Percentiles rank a stretch among this genome's conserved stretches.
Evolutionary conservation across 805 yeast genomes (phyloP).

Genomic region (Schwanniomyces sp.): DNA sequence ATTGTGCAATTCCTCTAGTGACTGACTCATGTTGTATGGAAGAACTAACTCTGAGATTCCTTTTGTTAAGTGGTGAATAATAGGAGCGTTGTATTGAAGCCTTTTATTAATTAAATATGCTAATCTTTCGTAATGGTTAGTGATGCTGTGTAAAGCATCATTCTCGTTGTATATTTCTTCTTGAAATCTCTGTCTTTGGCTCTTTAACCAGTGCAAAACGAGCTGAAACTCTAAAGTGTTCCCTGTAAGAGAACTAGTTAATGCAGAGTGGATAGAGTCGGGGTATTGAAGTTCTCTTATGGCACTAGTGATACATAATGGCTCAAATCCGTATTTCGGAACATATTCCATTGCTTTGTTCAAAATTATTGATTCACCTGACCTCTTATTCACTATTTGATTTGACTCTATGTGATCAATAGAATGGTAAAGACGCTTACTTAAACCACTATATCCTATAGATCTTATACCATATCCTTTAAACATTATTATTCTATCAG

Average conservation of each 20-base stretch:
- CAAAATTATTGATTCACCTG: constrained; percentile 43
- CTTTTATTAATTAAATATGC: constrained; percentile 49
- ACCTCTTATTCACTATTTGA: constrained; percentile 24
- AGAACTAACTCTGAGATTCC: constrained; percentile 62
- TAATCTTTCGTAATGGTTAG: constrained; percentile 42
- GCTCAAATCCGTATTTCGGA: constrained; percentile 53
- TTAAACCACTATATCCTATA: background rate
- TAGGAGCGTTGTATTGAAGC: constrained; percentile 50
- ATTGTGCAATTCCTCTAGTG: constrained; percentile 68
- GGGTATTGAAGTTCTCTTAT: constrained; percentile 48
- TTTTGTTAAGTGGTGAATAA: constrained; percentile 41
- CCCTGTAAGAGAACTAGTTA: constrained; percentile 38
- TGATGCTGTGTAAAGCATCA: constrained; percentile 25
- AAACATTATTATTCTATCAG: background rate
- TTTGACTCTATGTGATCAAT: constrained; percentile 36
- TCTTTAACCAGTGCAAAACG: constrained; percentile 51
- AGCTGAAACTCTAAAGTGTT: constrained; percentile 55
- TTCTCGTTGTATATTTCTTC: constrained; percentile 26
- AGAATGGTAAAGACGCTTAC: constrained; percentile 30
- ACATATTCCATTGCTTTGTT: constrained; percentile 39
- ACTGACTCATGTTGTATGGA: constrained; percentile 58
- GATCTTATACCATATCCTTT: background rate
- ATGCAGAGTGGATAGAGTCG: constrained; percentile 48
- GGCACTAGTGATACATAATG: constrained; percentile 48
- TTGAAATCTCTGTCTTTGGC: constrained; percentile 38